A percentile compares a stretch with the other conserved stretches of the same genome.
Conservation (phyloP, 2,329 filamentous ascomycete genomes). For the Fusarium chuoi region DNA sequence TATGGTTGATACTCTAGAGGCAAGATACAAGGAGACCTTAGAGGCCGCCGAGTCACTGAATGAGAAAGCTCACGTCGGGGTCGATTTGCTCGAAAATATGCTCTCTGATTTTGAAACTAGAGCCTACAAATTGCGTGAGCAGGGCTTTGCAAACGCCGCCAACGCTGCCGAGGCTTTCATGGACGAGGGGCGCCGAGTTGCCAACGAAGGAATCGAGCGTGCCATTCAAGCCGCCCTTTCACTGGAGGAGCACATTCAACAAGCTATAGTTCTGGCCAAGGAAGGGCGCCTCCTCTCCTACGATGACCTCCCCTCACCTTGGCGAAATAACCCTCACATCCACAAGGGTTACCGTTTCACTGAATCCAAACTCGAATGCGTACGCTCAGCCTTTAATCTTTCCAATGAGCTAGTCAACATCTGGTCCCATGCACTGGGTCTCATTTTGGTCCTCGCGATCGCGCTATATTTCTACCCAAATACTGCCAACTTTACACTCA, state of each 20-base stretch:
- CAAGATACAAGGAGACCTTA: conserved; percentile 86
- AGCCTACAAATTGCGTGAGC: conserved; percentile 81
- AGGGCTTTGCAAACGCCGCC: conserved; percentile 73
- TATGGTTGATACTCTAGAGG: conserved; percentile 92
- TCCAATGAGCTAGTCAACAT: conserved; percentile 98
- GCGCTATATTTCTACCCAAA: conserved; percentile 97
- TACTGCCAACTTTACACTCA: conserved; percentile 85
- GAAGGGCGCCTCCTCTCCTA: conserved; percentile 88
- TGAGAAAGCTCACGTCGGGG: conserved; percentile 89
- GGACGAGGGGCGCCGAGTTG: conserved; percentile 80
- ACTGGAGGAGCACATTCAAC: conserved; percentile 85
- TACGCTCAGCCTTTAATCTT: conserved; percentile 82
- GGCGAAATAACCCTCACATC: conserved; percentile 96
- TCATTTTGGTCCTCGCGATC: conserved; percentile 86
- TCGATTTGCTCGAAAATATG: conserved; percentile 87
- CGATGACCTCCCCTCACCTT: conserved; percentile 88
- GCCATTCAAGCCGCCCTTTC: conserved; percentile 85
- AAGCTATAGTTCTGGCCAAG: conserved; percentile 77
- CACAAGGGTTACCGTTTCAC: conserved; percentile 91
- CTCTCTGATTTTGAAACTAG: conserved; percentile 85
- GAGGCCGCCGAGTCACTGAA: conserved; percentile 86
- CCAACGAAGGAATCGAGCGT: conserved; percentile 81
- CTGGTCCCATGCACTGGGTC: conserved; percentile 92
- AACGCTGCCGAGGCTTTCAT: conserved; percentile 78
- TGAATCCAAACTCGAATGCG: conserved; percentile 88